phyloP scores from a whole-genome alignment of 2,329 filamentous ascomycete species.

The Penicillium verrucosum region DNA sequence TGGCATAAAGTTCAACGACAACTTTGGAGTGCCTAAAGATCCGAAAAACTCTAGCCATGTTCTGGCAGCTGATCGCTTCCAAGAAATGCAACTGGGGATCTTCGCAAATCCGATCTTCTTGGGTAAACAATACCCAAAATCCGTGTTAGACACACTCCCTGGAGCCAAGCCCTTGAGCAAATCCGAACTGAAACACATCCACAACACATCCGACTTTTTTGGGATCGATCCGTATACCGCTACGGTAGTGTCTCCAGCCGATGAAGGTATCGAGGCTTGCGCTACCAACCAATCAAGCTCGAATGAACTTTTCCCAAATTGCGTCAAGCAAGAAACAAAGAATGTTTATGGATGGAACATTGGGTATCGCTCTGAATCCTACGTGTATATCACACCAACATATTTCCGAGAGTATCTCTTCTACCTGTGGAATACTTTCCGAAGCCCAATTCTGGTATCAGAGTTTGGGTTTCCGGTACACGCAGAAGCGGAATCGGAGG shows the following conservation, averaged over 20 bases:
- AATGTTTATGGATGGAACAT: conserved; percentile 57
- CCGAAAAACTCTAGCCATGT: conserved; percentile 26
- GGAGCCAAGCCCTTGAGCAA: conserved; percentile 47
- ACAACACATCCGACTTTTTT: conserved; percentile 54
- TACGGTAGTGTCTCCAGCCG: conserved; percentile 51
- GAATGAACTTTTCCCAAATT: conserved; percentile 51
- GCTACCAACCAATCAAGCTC: conserved; percentile 41
- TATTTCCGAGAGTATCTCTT: conserved; percentile 49
- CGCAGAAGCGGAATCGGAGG: conserved; percentile 43
- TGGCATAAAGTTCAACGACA: conserved; percentile 48
- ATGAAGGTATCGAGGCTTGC: conserved; percentile 49
- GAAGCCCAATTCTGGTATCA: conserved; percentile 45
- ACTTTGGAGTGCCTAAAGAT: conserved; percentile 51
- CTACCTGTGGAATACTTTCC: conserved; percentile 61
- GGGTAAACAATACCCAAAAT: conserved; percentile 45
- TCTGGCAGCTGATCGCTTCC: conserved; percentile 31
- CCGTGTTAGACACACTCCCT: conserved; percentile 44
- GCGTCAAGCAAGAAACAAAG: conserved; percentile 48
- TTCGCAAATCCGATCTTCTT: conserved; percentile 47
- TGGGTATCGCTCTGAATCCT: conserved; percentile 54
- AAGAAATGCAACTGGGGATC: conserved; percentile 39
- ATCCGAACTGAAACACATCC: conserved; percentile 50
- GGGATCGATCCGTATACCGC: conserved; percentile 59
- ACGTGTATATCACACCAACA: conserved; percentile 57
- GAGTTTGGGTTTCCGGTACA: conserved; percentile 60